Percentiles rank a stretch among this genome's conserved stretches.
Evolutionary conservation across 2,329 filamentous ascomycete genomes (phyloP).

Genomic region (Cercospora zeae-maydis): DNA sequence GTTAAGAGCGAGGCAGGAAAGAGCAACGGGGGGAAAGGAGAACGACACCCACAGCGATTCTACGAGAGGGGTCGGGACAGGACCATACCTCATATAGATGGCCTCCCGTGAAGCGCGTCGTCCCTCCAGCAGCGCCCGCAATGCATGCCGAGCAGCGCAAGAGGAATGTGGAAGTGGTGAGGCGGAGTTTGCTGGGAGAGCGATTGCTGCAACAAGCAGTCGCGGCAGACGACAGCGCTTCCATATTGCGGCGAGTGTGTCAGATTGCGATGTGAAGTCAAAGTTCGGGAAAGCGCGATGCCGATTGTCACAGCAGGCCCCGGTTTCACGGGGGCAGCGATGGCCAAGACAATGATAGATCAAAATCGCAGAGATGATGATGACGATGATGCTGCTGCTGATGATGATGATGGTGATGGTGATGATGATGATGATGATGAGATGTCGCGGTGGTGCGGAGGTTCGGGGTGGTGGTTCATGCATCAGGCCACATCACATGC

Average conservation of each 20-base stretch:
- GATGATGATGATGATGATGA: no score
- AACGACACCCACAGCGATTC: neutral
- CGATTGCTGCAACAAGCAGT: neutral
- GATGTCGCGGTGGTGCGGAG: no score
- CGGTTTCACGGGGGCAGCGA: slow-evolving; percentile 3
- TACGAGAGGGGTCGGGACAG: neutral
- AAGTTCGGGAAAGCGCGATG: neutral
- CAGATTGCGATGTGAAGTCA: neutral
- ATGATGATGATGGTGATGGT: no score
- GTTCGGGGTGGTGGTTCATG: no score
- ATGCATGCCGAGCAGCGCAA: slow-evolving; percentile 7
- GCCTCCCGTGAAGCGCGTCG: neutral
- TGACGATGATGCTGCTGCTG: no score
- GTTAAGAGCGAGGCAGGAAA: neutral
- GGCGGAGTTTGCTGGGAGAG: neutral
- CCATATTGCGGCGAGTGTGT: slow-evolving; percentile 1
- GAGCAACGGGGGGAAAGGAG: neutral
- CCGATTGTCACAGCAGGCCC: neutral
- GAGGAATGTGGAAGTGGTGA: slow-evolving; percentile 1
- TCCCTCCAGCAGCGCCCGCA: neutral
- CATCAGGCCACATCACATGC: neutral
- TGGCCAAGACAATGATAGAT: no score
- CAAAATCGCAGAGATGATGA: no score
- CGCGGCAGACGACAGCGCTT: neutral
- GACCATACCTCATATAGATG: neutral